Conservation (phyloP, 2,329 filamentous ascomycete genomes). For the Alternaria consortialis region DNA sequence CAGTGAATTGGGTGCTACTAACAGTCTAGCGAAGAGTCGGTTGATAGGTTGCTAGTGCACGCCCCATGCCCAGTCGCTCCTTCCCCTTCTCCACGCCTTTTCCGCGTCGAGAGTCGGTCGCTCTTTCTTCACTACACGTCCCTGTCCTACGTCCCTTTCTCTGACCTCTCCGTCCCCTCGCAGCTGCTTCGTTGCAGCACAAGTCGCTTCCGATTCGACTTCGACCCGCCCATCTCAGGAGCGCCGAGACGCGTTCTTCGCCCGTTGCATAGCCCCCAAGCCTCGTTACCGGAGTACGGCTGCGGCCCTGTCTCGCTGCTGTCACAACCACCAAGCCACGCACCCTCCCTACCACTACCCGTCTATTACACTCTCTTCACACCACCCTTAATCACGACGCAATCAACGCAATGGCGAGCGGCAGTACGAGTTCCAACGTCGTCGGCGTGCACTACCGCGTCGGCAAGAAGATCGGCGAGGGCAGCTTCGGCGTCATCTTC, state of each 20-base stretch:
- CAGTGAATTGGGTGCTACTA: conserved; percentile 14
- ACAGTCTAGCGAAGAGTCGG: conserved; percentile 3
- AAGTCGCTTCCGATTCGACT: conserved; percentile 23
- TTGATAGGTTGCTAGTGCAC: conserved; percentile 20
- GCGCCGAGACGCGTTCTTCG: conserved; percentile 25
- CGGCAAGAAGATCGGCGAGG: conserved; percentile 99
- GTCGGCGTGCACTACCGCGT: conserved; percentile 99
- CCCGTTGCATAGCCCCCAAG: conserved; percentile 24
- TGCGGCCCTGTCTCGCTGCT: conserved; percentile 31
- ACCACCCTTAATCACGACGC: conserved; percentile 12
- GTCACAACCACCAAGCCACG: conserved; percentile 13
- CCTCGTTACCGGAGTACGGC: conserved; percentile 31
- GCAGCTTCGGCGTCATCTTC: conserved; percentile 98
- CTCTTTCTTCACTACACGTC: conserved; percentile 31
- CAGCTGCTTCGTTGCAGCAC: conserved; percentile 32
- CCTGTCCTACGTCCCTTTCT: conserved; percentile 33
- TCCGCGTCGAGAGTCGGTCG: conserved; percentile 37
- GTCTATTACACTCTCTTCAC: conserved; percentile 11
- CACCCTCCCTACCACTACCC: conserved; percentile 18
- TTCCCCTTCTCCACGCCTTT: conserved; percentile 36
- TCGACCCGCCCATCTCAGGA: conserved; percentile 14
- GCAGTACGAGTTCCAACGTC: conserved; percentile 92
- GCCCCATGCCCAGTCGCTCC: conserved; percentile 21
- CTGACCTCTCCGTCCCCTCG: conserved; percentile 26
- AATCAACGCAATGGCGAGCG: conserved; percentile 74